Evolutionary conservation across 1,284 basidiomycete species (phyloP).

Genomic region (Fomitopsis betulina): DNA sequence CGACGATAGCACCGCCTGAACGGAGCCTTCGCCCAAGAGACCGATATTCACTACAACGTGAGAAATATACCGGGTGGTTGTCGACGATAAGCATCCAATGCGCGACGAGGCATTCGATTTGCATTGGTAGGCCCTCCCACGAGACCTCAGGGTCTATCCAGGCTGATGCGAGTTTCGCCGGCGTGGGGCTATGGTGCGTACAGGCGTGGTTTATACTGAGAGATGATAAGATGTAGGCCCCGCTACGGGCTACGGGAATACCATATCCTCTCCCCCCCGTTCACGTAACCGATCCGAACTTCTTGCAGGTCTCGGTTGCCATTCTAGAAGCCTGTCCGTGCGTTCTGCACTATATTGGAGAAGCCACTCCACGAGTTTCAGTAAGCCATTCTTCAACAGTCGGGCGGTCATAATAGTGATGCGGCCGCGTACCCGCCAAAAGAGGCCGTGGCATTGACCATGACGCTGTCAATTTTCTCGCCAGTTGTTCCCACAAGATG

Average conservation of each 20-base stretch:
- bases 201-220: background rate
- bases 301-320: background rate
- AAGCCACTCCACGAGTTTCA: background rate
- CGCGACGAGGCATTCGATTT: background rate
- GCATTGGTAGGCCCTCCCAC: background rate
- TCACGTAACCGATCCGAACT: background rate
- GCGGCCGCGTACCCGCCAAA: background rate
- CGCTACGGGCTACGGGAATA: background rate
- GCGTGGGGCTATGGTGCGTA: background rate
- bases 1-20: background rate
- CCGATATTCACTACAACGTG: background rate
- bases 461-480: conserved; percentile 43
- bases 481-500: conserved; percentile 55
- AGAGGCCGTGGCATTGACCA: background rate
- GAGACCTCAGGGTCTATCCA: background rate
- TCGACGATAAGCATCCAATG: background rate
- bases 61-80: background rate
- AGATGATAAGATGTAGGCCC: background rate
- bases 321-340: background rate
- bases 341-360: background rate
- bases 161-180: background rate
- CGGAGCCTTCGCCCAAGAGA: background rate
- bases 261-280: background rate
- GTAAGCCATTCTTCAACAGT: background rate
- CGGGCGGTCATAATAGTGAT: background rate